Evolutionary conservation across 2,329 filamentous ascomycete genomes (phyloP).

Genomic region (Torrubiella hemipterigena): DNA sequence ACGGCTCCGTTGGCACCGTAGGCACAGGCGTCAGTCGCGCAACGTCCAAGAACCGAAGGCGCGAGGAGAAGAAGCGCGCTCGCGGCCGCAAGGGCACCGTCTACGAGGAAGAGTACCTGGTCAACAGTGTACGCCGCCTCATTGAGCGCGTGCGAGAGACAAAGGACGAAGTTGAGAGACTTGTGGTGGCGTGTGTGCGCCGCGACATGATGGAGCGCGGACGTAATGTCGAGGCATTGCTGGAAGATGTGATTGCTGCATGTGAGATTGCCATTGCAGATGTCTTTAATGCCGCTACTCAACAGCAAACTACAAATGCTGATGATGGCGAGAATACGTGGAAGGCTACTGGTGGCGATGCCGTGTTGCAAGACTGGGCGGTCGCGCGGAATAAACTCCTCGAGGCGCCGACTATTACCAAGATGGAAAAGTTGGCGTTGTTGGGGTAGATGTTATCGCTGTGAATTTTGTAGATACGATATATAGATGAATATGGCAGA

Average conservation of each 20-base stretch:
- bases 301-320: constrained; percentile 10
- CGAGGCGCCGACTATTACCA: constrained; percentile 35
- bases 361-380: constrained; percentile 38
- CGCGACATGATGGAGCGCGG: constrained; percentile 83
- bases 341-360: constrained; percentile 35
- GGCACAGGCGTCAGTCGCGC: constrained; percentile 64
- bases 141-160: constrained; percentile 70
- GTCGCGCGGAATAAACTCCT: constrained; percentile 31
- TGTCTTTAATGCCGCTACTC: constrained; percentile 41
- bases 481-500: no score
- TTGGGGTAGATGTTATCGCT: constrained; percentile 37
- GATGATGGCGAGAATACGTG: constrained; percentile 13
- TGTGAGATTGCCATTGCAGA: constrained; percentile 57
- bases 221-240: constrained; percentile 59
- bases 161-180: constrained; percentile 57
- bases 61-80: constrained; percentile 92
- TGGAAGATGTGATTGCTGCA: constrained; percentile 61
- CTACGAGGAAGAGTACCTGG: constrained; percentile 95
- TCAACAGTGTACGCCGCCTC: constrained; percentile 73
- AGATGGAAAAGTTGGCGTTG: constrained; percentile 36
- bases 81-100: constrained; percentile 92
- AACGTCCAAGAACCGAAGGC: constrained; percentile 74
- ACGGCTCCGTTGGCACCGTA: constrained; percentile 50
- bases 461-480: no score
- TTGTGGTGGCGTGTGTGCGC: constrained; percentile 67